Percentiles rank a stretch among this genome's conserved stretches.
These are phyloP conservation scores for Diddensiella transvaalensis DNA, from an alignment of 805 yeast genomes.

Conservation along the genomic window DNA sequence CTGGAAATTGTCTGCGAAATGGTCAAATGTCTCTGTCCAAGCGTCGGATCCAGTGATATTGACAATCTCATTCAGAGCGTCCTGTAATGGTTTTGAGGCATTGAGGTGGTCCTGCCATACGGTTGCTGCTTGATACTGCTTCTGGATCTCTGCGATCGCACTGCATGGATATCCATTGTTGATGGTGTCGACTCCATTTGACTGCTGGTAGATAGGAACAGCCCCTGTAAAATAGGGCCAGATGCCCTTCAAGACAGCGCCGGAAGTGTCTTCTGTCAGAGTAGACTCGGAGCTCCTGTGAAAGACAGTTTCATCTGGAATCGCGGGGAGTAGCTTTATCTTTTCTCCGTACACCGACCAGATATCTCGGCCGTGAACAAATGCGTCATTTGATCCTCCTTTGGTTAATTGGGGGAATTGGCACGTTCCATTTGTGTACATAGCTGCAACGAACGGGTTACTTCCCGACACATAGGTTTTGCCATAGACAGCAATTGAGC, in stretches of 20 bases:
- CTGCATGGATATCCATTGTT: constrained; percentile 37
- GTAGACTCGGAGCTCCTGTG: constrained; percentile 40
- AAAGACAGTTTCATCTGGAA: constrained; percentile 33
- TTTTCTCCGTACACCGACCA: constrained; percentile 37
- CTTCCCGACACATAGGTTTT: constrained; percentile 27
- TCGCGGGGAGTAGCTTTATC: constrained; percentile 35
- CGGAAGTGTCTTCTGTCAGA: constrained; percentile 42
- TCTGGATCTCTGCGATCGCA: constrained; percentile 31
- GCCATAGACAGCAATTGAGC: constrained; percentile 18
- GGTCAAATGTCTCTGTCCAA: constrained; percentile 36
- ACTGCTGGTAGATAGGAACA: constrained; percentile 34
- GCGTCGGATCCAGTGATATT: constrained; percentile 25
- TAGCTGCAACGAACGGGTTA: constrained; percentile 31
- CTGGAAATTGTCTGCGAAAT: constrained; percentile 42
- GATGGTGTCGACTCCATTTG: constrained; percentile 35
- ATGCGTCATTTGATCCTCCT: constrained; percentile 41
- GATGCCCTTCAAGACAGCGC: constrained; percentile 37
- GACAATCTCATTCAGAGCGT: constrained; percentile 31
- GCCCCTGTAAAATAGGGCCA: constrained; percentile 32
- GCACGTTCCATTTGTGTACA: constrained; percentile 34
- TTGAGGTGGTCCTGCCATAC: constrained; percentile 39
- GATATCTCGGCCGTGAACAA: constrained; percentile 39
- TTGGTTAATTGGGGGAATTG: constrained; percentile 41
- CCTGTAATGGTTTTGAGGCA: constrained; percentile 30
- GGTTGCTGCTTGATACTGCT: constrained; percentile 28